Evolutionary conservation across 1,139 yeast species (phyloP), one percentile per base, ranked within the genome.

Genomic region (Kodamaea plutei): DNA sequence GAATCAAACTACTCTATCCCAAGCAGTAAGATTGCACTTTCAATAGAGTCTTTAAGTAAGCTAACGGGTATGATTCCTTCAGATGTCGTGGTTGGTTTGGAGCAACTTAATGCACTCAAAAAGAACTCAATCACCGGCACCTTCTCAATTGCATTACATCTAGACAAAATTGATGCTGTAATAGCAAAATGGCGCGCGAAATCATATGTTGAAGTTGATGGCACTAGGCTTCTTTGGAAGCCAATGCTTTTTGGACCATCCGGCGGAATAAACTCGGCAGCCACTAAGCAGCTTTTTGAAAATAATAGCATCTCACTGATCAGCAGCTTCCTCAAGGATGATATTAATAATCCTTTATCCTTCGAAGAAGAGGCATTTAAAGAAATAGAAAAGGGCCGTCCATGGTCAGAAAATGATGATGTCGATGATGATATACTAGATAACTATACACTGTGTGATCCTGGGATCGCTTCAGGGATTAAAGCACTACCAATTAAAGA

Each of bases 51-150:
- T 31, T 50, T 91, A 13, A 67, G 89, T 6, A 73, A 71, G 37
- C 49, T 76, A 13, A 84, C 96, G 0, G 96, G 97, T 0, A 84
- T 91, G 91, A 79, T 73, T 1, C 74, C 84, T 4, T 84, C 91
- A 9, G 97, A 91, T 56, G 89, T 89, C 0, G 70, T 89, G 6
- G 84, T 84, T 28, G 95, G 95, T 0, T 62, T 91, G 16, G 98
- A 91, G 52, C 83, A 80, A 37, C 57, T 91, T 13, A 69, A 76
- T 23, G 78, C 83, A 4, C 61, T 91, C 22, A 56, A 73, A 2
- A 62, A 71, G 30, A 69, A 70, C 35, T 64, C 63, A 1, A 37
- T 47, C 13, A 61, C 70, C 1, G 60, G 62, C 3, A 48, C 52
- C 9, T 85, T 76, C 53, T 79, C 74, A 0, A 64, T 89, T 2